A percentile compares a stretch with the other conserved stretches of the same genome.
phyloP scores from a whole-genome alignment of 257 asterid species.

The Solanum etuberosum region DNA sequence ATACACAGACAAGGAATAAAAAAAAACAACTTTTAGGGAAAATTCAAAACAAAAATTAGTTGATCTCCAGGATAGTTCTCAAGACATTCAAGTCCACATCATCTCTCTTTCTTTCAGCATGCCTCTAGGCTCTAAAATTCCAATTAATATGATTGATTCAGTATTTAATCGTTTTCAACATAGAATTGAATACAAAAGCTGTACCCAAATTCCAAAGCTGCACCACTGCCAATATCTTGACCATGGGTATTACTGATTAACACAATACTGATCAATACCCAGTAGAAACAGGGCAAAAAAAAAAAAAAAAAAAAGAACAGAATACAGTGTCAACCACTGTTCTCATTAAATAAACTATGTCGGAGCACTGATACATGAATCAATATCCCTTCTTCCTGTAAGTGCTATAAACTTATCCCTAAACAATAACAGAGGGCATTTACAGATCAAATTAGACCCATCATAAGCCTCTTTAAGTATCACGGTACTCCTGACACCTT shows the following conservation, averaged over 20 bases:
- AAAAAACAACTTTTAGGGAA: not conserved
- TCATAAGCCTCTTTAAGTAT: slow-evolving; percentile 77
- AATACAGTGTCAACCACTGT: not conserved
- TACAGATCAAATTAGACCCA: slow-evolving; percentile 47
- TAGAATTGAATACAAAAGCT: not conserved
- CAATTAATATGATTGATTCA: not conserved
- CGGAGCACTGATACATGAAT: slow-evolving; percentile 8
- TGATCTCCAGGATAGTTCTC: not conserved
- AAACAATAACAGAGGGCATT: slow-evolving; percentile 55
- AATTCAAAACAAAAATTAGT: not conserved
- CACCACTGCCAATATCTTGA: not conserved
- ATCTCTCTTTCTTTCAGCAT: not conserved
- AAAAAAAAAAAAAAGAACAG: too few species aligned
- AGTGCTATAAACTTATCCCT: slow-evolving; percentile 51
- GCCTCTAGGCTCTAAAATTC: not conserved
- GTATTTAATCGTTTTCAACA: not conserved
- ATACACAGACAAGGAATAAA: not conserved
- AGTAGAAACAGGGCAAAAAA: not conserved
- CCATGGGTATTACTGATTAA: not conserved
- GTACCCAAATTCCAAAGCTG: not conserved
- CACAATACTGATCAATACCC: not conserved
- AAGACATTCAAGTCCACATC: not conserved
- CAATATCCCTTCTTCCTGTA: slow-evolving; percentile 41
- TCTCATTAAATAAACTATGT: not conserved
- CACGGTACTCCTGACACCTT: slow-evolving; percentile 72